Evolutionary conservation across 2,329 filamentous ascomycete species (phyloP).

Genomic region (Allantophomopsis cytisporea): DNA sequence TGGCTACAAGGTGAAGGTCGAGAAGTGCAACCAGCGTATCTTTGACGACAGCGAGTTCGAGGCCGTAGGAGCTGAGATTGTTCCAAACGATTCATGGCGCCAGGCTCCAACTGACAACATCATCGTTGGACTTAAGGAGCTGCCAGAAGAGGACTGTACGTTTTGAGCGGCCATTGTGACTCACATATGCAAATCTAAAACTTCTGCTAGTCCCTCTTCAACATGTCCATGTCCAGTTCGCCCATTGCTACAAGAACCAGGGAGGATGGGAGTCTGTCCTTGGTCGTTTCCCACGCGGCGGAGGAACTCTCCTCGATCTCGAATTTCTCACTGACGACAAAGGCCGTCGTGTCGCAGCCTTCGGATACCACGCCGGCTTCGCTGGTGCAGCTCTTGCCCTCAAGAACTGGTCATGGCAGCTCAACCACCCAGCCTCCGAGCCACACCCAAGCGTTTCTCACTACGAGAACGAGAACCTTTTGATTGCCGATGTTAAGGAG

Average conservation of each 20-base stretch:
- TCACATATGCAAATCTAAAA: slow-evolving; percentile 1
- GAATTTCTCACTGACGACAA: slow-evolving; percentile 70
- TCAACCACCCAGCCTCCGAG: slow-evolving; percentile 51
- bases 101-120: slow-evolving; percentile 55
- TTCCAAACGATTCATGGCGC: slow-evolving; percentile 53
- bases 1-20: slow-evolving; percentile 55
- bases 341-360: slow-evolving; percentile 53
- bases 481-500: slow-evolving; percentile 64
- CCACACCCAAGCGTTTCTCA: slow-evolving; percentile 51
- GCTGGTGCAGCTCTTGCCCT: slow-evolving; percentile 59
- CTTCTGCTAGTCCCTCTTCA: slow-evolving; percentile 40
- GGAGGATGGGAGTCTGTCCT: slow-evolving; percentile 68
- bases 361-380: slow-evolving; percentile 60
- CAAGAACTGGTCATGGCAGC: slow-evolving; percentile 74
- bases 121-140: slow-evolving; percentile 66
- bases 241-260: slow-evolving; percentile 67
- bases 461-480: slow-evolving; percentile 61
- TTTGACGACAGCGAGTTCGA: slow-evolving; percentile 48
- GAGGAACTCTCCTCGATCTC: slow-evolving; percentile 69
- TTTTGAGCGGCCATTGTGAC: slow-evolving; percentile 4
- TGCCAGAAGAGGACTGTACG: slow-evolving; percentile 54
- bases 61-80: slow-evolving; percentile 48
- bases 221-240: slow-evolving; percentile 61
- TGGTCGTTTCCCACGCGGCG: slow-evolving; percentile 63
- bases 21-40: slow-evolving; percentile 54